Conservation (phyloP, 345 rosid genomes). For the Clarkia xantiana region DNA sequence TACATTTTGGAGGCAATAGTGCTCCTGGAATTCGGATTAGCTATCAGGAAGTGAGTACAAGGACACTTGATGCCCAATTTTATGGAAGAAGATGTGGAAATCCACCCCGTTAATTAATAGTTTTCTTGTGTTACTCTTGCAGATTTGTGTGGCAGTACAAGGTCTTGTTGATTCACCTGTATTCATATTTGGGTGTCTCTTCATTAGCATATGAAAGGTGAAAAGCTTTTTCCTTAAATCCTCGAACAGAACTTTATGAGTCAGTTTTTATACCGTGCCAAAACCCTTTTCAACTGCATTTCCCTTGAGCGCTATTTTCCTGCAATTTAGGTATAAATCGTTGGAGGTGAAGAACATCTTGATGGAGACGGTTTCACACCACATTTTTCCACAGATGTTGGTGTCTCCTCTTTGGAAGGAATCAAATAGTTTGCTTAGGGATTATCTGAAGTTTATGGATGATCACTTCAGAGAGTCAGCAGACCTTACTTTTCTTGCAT, state of each 20-base stretch:
- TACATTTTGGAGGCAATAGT: conserved; percentile 77
- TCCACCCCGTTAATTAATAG: no score
- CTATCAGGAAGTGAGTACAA: conserved; percentile 40
- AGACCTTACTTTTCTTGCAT: conserved; percentile 93
- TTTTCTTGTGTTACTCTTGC: conserved; percentile 12
- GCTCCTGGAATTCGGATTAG: conserved; percentile 88
- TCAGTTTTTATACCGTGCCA: background rate
- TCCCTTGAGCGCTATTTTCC: conserved; percentile 3
- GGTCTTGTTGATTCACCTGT: conserved; percentile 73
- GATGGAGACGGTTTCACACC: conserved; percentile 81
- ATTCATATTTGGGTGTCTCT: conserved; percentile 65
- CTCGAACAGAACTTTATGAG: conserved; percentile 2
- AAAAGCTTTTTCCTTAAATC: conserved; percentile 6
- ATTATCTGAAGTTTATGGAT: conserved; percentile 95
- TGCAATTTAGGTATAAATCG: conserved; percentile 60
- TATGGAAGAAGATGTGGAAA: no score
- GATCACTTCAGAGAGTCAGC: conserved; percentile 94
- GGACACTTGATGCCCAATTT: no score
- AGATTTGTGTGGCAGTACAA: conserved; percentile 87
- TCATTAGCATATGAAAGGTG: conserved; percentile 79
- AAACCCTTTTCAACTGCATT: background rate
- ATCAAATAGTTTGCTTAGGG: conserved; percentile 54
- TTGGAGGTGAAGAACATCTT: conserved; percentile 94
- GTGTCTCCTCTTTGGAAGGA: conserved; percentile 76
- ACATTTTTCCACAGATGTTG: conserved; percentile 75